A percentile compares a stretch with the other conserved stretches of the same genome.
These are phyloP conservation scores for Solanum chilense DNA, from an alignment of 257 asterid genomes.

Conservation along the genomic window DNA sequence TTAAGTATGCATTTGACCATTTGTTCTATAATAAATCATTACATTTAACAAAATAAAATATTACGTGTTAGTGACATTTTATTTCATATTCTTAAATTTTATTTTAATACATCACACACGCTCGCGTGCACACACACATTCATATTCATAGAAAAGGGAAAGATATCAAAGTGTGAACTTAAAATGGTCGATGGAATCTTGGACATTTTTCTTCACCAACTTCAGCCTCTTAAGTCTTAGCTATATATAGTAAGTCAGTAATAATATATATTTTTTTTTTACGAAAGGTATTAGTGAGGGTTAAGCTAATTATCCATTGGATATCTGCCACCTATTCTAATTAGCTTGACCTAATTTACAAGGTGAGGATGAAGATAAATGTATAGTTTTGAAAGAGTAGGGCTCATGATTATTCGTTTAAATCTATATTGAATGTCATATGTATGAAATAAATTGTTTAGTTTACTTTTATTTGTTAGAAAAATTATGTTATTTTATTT, in stretches of 20 bases:
- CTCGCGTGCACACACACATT: too few species aligned
- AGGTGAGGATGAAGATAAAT: neutral
- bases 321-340: neutral
- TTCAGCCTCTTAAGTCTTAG: neutral
- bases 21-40: too few species aligned
- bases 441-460: too few species aligned
- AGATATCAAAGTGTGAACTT: neutral
- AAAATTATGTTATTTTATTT: too few species aligned
- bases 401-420: too few species aligned
- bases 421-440: too few species aligned
- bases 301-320: neutral
- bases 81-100: too few species aligned
- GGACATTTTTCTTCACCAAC: neutral
- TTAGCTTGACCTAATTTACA: neutral
- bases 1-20: neutral
- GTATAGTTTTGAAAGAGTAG: too few species aligned
- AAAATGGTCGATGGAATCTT: neutral
- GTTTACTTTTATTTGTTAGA: accelerated
- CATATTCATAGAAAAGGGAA: too few species aligned
- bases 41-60: too few species aligned
- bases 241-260: neutral
- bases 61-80: too few species aligned
- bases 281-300: neutral
- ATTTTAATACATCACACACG: too few species aligned
- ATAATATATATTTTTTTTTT: neutral